These are phyloP conservation scores for Hydnomerulius pinastri DNA, from an alignment of 768 basidiomycete species.

Conservation along the genomic window DNA sequence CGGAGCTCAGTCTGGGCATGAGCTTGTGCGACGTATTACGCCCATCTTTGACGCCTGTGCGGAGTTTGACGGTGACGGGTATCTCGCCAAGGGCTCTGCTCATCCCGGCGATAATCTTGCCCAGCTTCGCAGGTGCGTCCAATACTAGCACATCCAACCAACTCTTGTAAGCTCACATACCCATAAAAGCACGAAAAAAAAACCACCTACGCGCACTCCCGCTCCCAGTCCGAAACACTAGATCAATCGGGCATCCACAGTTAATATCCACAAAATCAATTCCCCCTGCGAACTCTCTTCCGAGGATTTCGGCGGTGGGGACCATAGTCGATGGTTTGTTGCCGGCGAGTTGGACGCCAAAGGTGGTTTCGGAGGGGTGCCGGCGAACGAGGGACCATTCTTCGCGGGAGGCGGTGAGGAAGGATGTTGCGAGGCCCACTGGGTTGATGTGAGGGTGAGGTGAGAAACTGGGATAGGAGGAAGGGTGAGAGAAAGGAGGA, in stretches of 20 bases:
- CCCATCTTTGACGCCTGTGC: constrained; percentile 90
- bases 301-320: constrained; percentile 79
- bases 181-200: background rate
- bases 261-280: constrained; percentile 96
- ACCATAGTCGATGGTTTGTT: constrained; percentile 80
- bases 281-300: constrained; percentile 59
- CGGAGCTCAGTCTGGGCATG: constrained; percentile 72
- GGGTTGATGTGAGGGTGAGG: background rate
- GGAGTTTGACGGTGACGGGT: constrained; percentile 88
- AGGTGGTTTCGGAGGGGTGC: constrained; percentile 83
- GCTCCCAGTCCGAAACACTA: constrained; percentile 89
- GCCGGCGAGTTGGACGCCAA: constrained; percentile 93
- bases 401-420: constrained; percentile 84
- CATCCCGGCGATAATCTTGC: constrained; percentile 90
- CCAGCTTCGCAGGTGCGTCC: constrained; percentile 78
- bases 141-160: constrained; percentile 55
- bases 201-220: constrained; percentile 78
- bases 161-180: no score
- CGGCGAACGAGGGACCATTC: constrained; percentile 94
- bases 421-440: constrained; percentile 95
- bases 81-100: constrained; percentile 86
- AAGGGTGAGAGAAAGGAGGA: background rate
- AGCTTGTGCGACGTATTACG: constrained; percentile 87
- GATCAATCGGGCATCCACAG: constrained; percentile 96
- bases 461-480: background rate